Evolutionary conservation across 2,329 filamentous ascomycete genomes (phyloP), one percentile per base, ranked within the genome.

Genomic region (Pseudocercospora pini-densiflorae): DNA sequence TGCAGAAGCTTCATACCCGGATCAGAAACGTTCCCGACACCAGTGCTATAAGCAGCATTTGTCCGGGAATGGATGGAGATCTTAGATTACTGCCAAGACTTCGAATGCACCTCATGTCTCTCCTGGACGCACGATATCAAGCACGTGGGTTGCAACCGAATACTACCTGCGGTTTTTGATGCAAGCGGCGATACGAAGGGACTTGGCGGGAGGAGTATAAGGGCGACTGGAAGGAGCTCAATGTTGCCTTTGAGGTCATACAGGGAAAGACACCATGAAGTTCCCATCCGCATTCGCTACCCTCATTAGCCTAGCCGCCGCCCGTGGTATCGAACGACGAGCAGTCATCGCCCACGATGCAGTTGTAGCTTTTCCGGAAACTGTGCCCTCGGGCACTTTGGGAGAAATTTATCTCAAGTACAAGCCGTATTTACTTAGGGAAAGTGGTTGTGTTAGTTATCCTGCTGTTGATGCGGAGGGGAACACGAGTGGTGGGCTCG

Each of bases 391-490:
- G 49, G 80, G 79, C 5, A 77, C 77, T 1, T 73, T 77, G 0
- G 87, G 87, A 14, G 73, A 79, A 2, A 74, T 87, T 24, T 86
- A 86, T 69, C 74, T 85, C 49, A 83, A 84, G 61, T 89, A 87
- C 76, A 83, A 89, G 76, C 87, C 86, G 0, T 81, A 79, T 61
- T 79, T 88, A 5, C 71, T 86, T 10, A 83, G 89, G 5, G 80
- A 82, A 19, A 85, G 86, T 70, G 87, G 88, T 54, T 90, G 88
- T 68, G 87, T 89, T 8, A 86, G 87, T 0, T 90, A 88, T 72
- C 87, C 87, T 0, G 87, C 84, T 1, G 87, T 90, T 1, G 85
- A 90, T 68, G 81, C 81, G 0, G 75, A 78, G 0, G 88, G 88
- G 2, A 81, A 89, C 70, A 88, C 85, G 16, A 80, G 82, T 57